Percentiles rank a stretch among this genome's conserved stretches.
Evolutionary conservation across 148 eudicot genomes (phyloP).

Genomic region (Cornus kousa): DNA sequence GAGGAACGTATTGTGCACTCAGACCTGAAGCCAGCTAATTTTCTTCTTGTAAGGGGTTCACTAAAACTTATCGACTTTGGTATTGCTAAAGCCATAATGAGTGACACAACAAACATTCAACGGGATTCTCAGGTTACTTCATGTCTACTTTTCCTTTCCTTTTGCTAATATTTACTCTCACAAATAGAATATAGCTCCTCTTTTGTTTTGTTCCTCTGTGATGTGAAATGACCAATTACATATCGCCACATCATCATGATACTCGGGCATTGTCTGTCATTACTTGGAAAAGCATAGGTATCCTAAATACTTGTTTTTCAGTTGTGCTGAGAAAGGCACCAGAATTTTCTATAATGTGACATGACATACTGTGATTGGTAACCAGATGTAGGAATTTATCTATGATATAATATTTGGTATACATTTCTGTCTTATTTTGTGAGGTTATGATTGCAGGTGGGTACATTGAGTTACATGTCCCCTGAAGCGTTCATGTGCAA

Average conservation of each 20-base stretch:
- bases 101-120: conserved; percentile 96
- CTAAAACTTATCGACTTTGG: conserved; percentile 96
- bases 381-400: background rate
- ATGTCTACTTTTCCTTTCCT: background rate
- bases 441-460: conserved; percentile 56
- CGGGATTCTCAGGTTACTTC: conserved; percentile 82
- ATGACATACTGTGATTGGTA: conserved; percentile 11
- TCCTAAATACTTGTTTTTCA: background rate
- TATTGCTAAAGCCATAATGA: conserved; percentile 92
- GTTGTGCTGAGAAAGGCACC: background rate
- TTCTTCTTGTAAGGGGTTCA: conserved; percentile 92
- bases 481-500: conserved; percentile 98
- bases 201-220: background rate
- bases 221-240: background rate
- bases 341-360: background rate
- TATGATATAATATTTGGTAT: background rate
- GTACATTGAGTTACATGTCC: conserved; percentile 94
- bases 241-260: background rate
- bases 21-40: conserved; percentile 94
- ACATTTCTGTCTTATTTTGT: conserved; percentile 7
- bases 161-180: background rate
- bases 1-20: conserved; percentile 98
- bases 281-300: background rate
- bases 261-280: background rate
- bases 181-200: background rate